Percentiles rank a stretch among this genome's conserved stretches.
These are phyloP conservation scores for Podaxis sp. DNA, from an alignment of 768 basidiomycete genomes.

Conservation along the genomic window DNA sequence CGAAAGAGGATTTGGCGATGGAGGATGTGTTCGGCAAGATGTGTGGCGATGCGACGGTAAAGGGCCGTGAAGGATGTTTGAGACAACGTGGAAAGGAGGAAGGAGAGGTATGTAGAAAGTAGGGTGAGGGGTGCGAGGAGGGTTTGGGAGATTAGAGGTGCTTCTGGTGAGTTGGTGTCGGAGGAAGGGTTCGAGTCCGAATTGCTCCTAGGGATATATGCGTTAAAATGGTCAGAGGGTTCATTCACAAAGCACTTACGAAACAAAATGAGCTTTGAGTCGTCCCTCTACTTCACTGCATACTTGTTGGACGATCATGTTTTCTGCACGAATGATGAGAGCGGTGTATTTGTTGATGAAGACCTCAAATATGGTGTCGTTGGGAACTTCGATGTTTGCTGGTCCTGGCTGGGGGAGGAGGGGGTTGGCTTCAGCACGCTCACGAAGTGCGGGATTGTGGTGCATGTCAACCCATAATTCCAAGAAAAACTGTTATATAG, in stretches of 20 bases:
- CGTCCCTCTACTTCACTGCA: conserved; percentile 77
- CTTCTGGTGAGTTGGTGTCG: neutral
- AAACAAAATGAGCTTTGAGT: conserved; percentile 69
- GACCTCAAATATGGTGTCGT: conserved; percentile 78
- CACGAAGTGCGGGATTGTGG: conserved; percentile 53
- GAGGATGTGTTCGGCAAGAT: conserved; percentile 73
- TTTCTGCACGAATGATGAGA: conserved; percentile 71
- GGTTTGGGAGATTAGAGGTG: conserved; percentile 52
- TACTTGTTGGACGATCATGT: conserved; percentile 82
- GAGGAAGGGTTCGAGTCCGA: neutral
- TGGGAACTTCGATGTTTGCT: conserved; percentile 34
- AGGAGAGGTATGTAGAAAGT: conserved; percentile 75
- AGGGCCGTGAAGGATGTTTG: conserved; percentile 51
- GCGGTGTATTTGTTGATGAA: conserved; percentile 63
- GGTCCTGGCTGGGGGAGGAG: conserved; percentile 46
- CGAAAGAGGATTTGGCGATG: conserved; percentile 83
- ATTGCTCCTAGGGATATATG: neutral
- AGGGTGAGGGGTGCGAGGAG: conserved; percentile 76
- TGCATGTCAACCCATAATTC: conserved; percentile 86
- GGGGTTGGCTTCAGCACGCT: conserved; percentile 44
- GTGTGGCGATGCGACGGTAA: conserved; percentile 73
- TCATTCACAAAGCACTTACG: conserved; percentile 27
- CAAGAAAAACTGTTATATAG: conserved; percentile 72
- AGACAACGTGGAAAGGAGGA: conserved; percentile 66
- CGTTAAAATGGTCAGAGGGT: neutral